Conservation (phyloP, 2,329 filamentous ascomycete genomes). For the Lachnellula hyalina region DNA sequence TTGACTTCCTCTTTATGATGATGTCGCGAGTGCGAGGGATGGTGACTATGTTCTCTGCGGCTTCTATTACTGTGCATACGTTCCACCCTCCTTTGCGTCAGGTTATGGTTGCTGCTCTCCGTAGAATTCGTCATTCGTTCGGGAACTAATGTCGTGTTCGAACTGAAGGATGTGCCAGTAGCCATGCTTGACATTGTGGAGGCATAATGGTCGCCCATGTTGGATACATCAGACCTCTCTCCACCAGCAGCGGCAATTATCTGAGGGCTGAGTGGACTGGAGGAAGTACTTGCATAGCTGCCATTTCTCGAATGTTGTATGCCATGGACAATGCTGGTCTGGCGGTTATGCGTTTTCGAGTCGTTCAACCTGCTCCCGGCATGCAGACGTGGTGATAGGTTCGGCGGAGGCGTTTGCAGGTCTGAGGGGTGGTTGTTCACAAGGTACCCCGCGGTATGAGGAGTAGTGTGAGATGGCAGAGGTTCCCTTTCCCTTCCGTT, state of each 20-base stretch:
- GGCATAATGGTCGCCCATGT: constrained; percentile 27
- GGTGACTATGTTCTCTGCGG: constrained; percentile 66
- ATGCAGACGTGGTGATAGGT: constrained; percentile 26
- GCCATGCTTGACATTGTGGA: constrained; percentile 24
- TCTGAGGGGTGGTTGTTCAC: constrained; percentile 18
- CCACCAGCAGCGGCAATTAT: constrained; percentile 65
- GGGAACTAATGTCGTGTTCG: constrained; percentile 30
- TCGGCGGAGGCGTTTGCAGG: constrained; percentile 19
- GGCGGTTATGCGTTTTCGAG: constrained; percentile 69
- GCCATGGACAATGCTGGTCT: constrained; percentile 96
- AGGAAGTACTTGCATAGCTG: constrained; percentile 73
- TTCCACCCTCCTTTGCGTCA: constrained; percentile 50
- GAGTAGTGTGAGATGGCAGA: constrained; percentile 12
- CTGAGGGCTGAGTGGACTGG: constrained; percentile 83
- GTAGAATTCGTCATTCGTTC: constrained; percentile 35
- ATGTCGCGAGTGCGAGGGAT: constrained; percentile 59
- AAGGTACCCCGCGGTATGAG: constrained; percentile 14
- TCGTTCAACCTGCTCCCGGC: constrained; percentile 42
- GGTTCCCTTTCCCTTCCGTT: constrained; percentile 23
- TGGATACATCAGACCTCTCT: constrained; percentile 28
- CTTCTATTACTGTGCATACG: constrained; percentile 63
- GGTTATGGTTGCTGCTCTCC: constrained; percentile 40
- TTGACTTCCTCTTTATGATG: constrained; percentile 69
- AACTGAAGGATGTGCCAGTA: constrained; percentile 27
- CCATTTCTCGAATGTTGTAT: constrained; percentile 89